A percentile compares a stretch with the other conserved stretches of the same genome.
These are phyloP conservation scores for Chalaropsis thielavioides DNA, from an alignment of 2,329 filamentous ascomycete species.

Conservation along the genomic window DNA sequence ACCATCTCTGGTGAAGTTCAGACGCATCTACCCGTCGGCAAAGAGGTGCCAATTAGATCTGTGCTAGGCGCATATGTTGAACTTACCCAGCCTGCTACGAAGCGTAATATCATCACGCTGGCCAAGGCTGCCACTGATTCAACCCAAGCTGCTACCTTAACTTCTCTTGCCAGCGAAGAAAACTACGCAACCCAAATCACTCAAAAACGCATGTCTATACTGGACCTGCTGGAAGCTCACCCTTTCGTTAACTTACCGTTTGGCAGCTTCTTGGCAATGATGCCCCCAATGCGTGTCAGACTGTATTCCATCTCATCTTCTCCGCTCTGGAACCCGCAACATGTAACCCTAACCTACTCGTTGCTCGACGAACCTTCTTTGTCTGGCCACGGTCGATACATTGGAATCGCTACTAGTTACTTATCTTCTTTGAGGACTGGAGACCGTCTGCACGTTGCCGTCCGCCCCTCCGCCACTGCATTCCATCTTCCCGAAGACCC, in stretches of 20 bases:
- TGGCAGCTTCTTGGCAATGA: constrained; percentile 52
- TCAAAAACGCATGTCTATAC: constrained; percentile 45
- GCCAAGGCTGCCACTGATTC: constrained; percentile 36
- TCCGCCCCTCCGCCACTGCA: constrained; percentile 29
- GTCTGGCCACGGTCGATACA: constrained; percentile 34
- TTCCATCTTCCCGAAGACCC: constrained; percentile 36
- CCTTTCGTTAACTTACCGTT: constrained; percentile 46
- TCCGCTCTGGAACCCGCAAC: constrained; percentile 42
- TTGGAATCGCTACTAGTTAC: constrained; percentile 49
- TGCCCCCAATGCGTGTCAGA: constrained; percentile 63
- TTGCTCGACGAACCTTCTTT: constrained; percentile 45
- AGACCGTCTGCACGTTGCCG: constrained; percentile 37
- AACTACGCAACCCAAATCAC: constrained; percentile 35
- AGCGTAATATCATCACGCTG: constrained; percentile 36
- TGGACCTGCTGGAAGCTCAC: constrained; percentile 56
- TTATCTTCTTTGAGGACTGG: constrained; percentile 34
- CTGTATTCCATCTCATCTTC: constrained; percentile 71
- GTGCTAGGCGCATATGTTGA: constrained; percentile 59
- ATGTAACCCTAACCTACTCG: constrained; percentile 52
- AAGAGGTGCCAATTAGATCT: constrained; percentile 45
- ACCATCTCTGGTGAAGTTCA: constrained; percentile 41
- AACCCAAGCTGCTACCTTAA: constrained; percentile 30
- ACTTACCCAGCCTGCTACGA: constrained; percentile 56
- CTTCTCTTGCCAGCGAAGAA: constrained; percentile 31
- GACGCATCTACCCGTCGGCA: constrained; percentile 39